Evolutionary conservation across 169 alveolate species (phyloP), one percentile per base, ranked within the genome.

Genomic region (Cryptosporidium felis): DNA sequence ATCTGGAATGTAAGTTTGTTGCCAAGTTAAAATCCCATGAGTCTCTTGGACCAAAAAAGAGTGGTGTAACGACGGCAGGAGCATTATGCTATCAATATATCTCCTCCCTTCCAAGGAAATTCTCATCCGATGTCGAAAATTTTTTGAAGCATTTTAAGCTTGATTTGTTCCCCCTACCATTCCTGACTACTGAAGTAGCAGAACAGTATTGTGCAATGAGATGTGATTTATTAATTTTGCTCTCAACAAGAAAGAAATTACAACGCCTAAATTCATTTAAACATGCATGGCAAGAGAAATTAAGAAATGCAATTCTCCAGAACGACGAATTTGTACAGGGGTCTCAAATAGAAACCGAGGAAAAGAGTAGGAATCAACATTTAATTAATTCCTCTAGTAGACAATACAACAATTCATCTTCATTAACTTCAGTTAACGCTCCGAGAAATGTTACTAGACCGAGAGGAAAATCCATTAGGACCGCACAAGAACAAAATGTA

Each of bases 211-310:
- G 65, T 2, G 58, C 58, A 32, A 56, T 74, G 36, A 74, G 85
- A 38, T 74, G 85, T 36, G 85, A 74, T 28, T 45, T 74, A 12
- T 26, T 56, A 56, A 58, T 49, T 16, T 74, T 74, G 16, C 67
- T 74, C 56, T 46, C 85, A 18, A 56, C 67, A 14, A 74, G 85
- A 42, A 74, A 74, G 42, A 74, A 53, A 21, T 12, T 74, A 23
- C 85, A 74, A 23, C 67, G 85, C 5, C 53, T 74, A 23, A 74
- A 53, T 58, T 51, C 85, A 36, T 56, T 74, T 10, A 74, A 74
- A 36, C 65, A 74, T 74, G 66, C 66, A 47, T 74, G 85, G 85
- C 85, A 74, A 36, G 85, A 74, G 34, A 74, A 74, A 32, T 21
- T 74, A 32, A 49, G 85, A 32, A 74, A 30, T 5, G 80, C 80